Conservation (phyloP, 768 basidiomycete species). For the Phanerodontia chrysosporium region DNA sequence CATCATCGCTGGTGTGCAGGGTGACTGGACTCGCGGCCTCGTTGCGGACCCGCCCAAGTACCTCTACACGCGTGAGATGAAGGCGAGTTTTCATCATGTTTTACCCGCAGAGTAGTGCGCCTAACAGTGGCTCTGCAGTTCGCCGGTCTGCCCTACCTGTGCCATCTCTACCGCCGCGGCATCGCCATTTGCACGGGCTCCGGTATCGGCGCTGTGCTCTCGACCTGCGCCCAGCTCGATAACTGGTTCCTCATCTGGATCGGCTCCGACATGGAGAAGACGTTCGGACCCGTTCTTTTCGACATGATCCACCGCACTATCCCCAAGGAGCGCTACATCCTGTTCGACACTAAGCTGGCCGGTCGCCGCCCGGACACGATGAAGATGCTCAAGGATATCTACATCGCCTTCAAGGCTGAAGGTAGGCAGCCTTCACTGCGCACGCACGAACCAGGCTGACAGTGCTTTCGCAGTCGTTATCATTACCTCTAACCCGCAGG, state of each 20-base stretch:
- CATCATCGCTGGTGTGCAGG: conserved; percentile 75
- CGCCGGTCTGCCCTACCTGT: conserved; percentile 78
- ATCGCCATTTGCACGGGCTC: conserved; percentile 82
- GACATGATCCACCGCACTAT: conserved; percentile 68
- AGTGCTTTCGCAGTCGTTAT: conserved; percentile 45
- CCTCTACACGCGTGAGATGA: conserved; percentile 76
- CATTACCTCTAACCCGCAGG: conserved; percentile 76
- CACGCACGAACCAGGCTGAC: not conserved
- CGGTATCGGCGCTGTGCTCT: conserved; percentile 74
- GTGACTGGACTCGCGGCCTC: conserved; percentile 69
- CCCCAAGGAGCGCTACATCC: conserved; percentile 64
- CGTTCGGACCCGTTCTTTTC: conserved; percentile 78
- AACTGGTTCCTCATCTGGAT: conserved; percentile 82
- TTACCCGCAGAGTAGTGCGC: not conserved
- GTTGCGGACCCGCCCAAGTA: conserved; percentile 66
- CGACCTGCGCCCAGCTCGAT: conserved; percentile 70
- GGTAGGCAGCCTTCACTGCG: conserved; percentile 22
- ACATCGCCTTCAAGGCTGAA: conserved; percentile 68
- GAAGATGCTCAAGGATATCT: conserved; percentile 69
- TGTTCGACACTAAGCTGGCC: conserved; percentile 74
- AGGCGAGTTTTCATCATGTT: conserved; percentile 38
- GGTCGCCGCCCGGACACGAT: conserved; percentile 76
- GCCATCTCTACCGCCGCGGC: conserved; percentile 71
- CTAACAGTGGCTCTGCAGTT: conserved; percentile 38
- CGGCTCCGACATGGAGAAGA: conserved; percentile 76